phyloP scores from a whole-genome alignment of 2,329 filamentous ascomycete genomes.

The Elsinoe batatas region DNA sequence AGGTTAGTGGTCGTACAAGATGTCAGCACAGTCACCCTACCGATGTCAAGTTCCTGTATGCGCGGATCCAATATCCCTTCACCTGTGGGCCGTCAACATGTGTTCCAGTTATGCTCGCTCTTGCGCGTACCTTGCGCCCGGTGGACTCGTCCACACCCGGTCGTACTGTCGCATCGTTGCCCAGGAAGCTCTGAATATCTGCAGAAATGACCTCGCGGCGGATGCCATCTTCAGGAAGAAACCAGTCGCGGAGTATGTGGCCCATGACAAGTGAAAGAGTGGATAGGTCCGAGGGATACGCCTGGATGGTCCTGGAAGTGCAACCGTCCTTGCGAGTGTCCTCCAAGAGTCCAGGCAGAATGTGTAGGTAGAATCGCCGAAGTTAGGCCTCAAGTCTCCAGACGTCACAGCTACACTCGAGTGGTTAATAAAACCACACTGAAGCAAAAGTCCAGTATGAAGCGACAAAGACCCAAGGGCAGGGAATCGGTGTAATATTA shows the following conservation, averaged over 20 bases:
- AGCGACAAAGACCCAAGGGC: not conserved
- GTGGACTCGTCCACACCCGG: slow-evolving; percentile 39
- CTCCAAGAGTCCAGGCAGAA: not conserved
- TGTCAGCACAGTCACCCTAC: slow-evolving; percentile 26
- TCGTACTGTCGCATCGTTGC: slow-evolving; percentile 41
- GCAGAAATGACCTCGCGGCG: slow-evolving; percentile 43
- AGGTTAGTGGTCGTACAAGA: not conserved
- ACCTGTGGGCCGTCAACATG: slow-evolving; percentile 26
- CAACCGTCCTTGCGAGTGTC: not conserved
- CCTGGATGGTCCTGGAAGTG: not conserved
- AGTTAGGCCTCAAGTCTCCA: not conserved
- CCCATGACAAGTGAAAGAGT: not conserved
- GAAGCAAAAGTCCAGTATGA: not conserved
- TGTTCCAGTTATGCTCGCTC: not conserved
- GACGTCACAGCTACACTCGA: not conserved
- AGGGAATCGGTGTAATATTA: slow-evolving; percentile 5
- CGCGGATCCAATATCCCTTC: slow-evolving; percentile 42
- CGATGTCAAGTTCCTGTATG: slow-evolving; percentile 41
- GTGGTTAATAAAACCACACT: not conserved
- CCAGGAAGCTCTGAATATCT: slow-evolving; percentile 43
- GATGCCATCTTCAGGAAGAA: slow-evolving; percentile 41
- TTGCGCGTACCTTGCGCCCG: slow-evolving; percentile 13
- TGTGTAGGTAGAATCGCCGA: not conserved
- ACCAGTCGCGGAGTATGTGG: slow-evolving; percentile 36
- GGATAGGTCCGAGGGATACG: not conserved